Base-by-base conservation (phyloP, 1,139 yeast species). In the Magnusiomyces clavatus region DNA sequence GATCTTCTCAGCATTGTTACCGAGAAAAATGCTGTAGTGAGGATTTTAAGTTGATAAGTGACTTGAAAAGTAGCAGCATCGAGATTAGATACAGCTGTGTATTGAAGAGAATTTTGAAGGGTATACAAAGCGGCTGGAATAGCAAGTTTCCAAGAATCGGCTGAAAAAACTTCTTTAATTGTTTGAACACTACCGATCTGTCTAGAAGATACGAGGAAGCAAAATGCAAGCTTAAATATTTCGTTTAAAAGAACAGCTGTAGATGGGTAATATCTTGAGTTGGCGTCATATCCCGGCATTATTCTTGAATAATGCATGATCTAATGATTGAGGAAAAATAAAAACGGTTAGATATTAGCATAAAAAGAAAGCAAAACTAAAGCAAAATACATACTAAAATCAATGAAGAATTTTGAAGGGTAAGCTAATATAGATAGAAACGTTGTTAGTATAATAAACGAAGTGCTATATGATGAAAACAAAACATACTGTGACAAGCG, bases 11-110 rank as follows among this genome's bases (percentile, higher is more conserved):
- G 64, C 55, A 71, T 65, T n/a, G 69, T 63, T 46, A 71, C 75
- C 0, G 74, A 69, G 55, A 71, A 71, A 48, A 70, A 64, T n/a
- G 75, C 75, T 1, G 75, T 71, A 13, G 75, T 71, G 54, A 71
- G 61, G 53, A 71, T 71, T 58, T 71, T 71, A 52, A 71, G 67
- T 60, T 71, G 75, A 58, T 71, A 71, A 2, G 74, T 69, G 54
- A 71, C 75, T 59, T 71, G 75, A 59, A 71, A 71, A 2, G 74
- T 69, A 6, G 74, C 74, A 6, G 75, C 75, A 52, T 69, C 72
- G 46, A 71, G 60, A 58, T 70, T 69, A 12, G 73, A 69, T 12
- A 71, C 75, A 8, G 75, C 75, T 5, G 69, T 69, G 56, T 70
- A 71, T 57, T 71, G 75, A 43, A 71, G 61, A 39, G 70, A 66